phyloP scores from a whole-genome alignment of 2,329 filamentous ascomycete species.

The Torrubiella hemipterigena region DNA sequence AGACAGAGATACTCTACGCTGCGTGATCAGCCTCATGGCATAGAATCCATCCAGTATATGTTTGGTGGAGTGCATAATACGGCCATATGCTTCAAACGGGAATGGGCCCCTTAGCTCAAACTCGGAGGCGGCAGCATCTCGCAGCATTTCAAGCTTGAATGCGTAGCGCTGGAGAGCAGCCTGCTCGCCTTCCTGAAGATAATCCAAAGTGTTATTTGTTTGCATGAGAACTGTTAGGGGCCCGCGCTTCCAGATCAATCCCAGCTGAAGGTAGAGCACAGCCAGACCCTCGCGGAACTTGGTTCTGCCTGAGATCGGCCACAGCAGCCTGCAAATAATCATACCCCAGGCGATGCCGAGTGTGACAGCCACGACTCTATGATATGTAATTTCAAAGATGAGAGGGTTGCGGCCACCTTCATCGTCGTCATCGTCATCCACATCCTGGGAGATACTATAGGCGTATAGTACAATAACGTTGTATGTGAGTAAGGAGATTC shows the following conservation, averaged over 20 bases:
- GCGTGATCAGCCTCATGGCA: conserved; percentile 86
- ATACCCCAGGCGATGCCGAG: conserved; percentile 79
- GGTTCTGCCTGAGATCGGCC: conserved; percentile 74
- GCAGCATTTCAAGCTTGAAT: conserved; percentile 61
- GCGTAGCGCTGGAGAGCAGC: conserved; percentile 72
- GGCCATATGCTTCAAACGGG: conserved; percentile 57
- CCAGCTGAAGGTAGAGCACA: conserved; percentile 79
- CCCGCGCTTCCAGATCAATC: conserved; percentile 83
- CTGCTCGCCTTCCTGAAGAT: conserved; percentile 83
- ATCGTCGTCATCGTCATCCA: conserved; percentile 64
- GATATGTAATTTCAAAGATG: conserved; percentile 72
- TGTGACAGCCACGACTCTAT: conserved; percentile 72
- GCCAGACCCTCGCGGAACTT: conserved; percentile 80
- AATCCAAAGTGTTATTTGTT: conserved; percentile 36
- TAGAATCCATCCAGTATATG: conserved; percentile 89
- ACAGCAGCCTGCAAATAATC: conserved; percentile 72
- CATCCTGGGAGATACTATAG: conserved; percentile 67
- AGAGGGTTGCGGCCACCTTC: conserved; percentile 70
- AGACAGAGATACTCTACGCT: conserved; percentile 63
- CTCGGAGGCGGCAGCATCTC: conserved; percentile 64
- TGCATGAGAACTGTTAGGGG: conserved; percentile 57
- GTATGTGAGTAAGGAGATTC: conserved; percentile 86
- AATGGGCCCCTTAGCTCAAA: conserved; percentile 86
- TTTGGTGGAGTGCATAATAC: conserved; percentile 68
- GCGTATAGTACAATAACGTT: conserved; percentile 86